Conservation (phyloP, 2,329 filamentous ascomycete genomes). For the Boeremia exigua region DNA sequence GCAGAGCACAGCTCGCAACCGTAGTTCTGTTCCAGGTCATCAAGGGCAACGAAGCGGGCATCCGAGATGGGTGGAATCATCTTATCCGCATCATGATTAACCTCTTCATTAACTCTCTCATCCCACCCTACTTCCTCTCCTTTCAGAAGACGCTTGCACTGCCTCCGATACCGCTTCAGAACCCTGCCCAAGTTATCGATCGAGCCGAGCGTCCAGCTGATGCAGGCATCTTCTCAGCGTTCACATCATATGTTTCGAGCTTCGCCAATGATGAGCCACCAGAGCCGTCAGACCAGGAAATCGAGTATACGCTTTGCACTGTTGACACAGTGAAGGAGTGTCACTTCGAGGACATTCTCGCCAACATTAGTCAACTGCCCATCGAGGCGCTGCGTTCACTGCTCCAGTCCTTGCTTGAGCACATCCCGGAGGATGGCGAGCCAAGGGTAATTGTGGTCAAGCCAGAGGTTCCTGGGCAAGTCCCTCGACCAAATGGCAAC, state of each 20-base stretch:
- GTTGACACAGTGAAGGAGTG: conserved; percentile 94
- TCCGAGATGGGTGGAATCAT: conserved; percentile 78
- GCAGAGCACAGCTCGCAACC: conserved; percentile 90
- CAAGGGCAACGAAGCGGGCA: conserved; percentile 78
- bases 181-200: conserved; percentile 90
- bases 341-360: conserved; percentile 79
- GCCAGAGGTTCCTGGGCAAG: conserved; percentile 73
- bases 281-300: conserved; percentile 94
- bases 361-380: conserved; percentile 77
- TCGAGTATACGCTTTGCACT: conserved; percentile 93
- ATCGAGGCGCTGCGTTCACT: conserved; percentile 65
- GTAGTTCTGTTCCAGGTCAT: conserved; percentile 95
- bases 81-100: conserved; percentile 93
- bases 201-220: conserved; percentile 79
- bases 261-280: conserved; percentile 98
- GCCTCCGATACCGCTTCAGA: conserved; percentile 84
- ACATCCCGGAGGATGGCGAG: conserved; percentile 85
- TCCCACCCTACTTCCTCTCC: conserved; percentile 76
- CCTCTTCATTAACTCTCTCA: conserved; percentile 92
- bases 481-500: conserved; percentile 65
- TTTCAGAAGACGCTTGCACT: conserved; percentile 72
- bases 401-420: conserved; percentile 75
- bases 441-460: conserved; percentile 88
- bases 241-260: conserved; percentile 97
- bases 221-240: conserved; percentile 86